Conservation (phyloP, 768 basidiomycete species). For the Rubroboletus satanas region DNA sequence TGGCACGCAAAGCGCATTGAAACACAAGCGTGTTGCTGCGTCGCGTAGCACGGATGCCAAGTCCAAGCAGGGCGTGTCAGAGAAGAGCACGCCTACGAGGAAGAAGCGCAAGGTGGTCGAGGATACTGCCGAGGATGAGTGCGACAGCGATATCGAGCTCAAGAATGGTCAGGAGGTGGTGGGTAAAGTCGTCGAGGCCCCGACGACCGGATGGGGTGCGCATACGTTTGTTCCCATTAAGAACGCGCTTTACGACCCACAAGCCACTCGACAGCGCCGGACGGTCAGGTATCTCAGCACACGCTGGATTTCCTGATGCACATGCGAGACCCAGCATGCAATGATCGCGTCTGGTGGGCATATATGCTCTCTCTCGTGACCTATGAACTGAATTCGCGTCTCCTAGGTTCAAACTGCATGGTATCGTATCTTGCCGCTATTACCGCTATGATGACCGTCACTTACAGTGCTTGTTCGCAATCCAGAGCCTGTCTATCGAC, state of each 20-base stretch:
- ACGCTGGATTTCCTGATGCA: conserved; percentile 73
- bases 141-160: conserved; percentile 43
- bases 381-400: background rate
- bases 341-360: conserved; percentile 78
- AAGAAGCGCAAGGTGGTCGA: conserved; percentile 25
- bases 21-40: background rate
- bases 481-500: conserved; percentile 31
- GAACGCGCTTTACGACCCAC: background rate
- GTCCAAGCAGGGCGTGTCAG: conserved; percentile 25
- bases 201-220: conserved; percentile 74
- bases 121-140: conserved; percentile 17
- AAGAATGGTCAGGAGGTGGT: conserved; percentile 68
- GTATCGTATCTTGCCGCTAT: conserved; percentile 31
- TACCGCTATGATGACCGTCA: background rate
- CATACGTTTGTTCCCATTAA: background rate
- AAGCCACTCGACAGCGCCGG: conserved; percentile 51
- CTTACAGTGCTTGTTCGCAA: background rate
- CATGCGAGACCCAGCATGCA: conserved; percentile 69
- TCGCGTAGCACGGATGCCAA: conserved; percentile 1
- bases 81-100: conserved; percentile 11
- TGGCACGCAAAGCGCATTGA: conserved; percentile 17
- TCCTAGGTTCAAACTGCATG: conserved; percentile 80
- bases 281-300: conserved; percentile 84
- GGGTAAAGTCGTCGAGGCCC: conserved; percentile 75
- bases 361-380: background rate